Evolutionary conservation across 768 basidiomycete genomes (phyloP).

Genomic region (Phlebiopsis flavidoalba): DNA sequence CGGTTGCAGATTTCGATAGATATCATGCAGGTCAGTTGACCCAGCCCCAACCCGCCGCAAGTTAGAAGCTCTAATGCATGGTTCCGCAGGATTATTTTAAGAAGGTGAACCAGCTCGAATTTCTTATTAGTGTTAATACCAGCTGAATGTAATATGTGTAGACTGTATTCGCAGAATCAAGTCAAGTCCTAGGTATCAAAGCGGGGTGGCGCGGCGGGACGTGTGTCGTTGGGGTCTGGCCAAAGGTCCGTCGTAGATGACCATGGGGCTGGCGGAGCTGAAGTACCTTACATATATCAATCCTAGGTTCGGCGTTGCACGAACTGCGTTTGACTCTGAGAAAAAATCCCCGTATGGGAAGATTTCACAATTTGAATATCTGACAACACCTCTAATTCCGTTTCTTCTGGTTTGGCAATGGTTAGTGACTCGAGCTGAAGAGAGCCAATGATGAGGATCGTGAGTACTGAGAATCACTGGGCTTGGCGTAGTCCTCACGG

Average conservation of each 20-base stretch:
- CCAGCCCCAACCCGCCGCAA: neutral
- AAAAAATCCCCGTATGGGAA: constrained; percentile 58
- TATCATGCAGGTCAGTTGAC: constrained; percentile 42
- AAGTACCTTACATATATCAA: neutral
- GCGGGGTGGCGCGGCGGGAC: constrained; percentile 50
- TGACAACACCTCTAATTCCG: constrained; percentile 39
- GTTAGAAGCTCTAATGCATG: too few relatives aligned
- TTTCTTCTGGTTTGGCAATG: constrained; percentile 58
- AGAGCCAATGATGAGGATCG: constrained; percentile 30
- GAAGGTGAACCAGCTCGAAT: constrained; percentile 6
- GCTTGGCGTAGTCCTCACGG: neutral
- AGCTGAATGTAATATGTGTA: constrained; percentile 17
- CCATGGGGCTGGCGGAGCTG: neutral
- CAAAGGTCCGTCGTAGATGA: neutral
- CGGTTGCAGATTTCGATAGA: constrained; percentile 58
- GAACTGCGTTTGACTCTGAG: constrained; percentile 40
- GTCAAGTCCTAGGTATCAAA: constrained; percentile 66
- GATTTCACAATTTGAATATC: constrained; percentile 49
- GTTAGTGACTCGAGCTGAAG: constrained; percentile 51
- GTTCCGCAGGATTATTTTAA: constrained; percentile 37
- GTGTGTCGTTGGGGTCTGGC: constrained; percentile 36
- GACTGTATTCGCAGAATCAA: constrained; percentile 52
- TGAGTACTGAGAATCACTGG: neutral
- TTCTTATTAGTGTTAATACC: neutral
- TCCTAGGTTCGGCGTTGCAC: constrained; percentile 28